These are phyloP conservation scores for Cyberlindnera nakhonratchasimensis DNA, from an alignment of 805 yeast species.

Conservation along the genomic window DNA sequence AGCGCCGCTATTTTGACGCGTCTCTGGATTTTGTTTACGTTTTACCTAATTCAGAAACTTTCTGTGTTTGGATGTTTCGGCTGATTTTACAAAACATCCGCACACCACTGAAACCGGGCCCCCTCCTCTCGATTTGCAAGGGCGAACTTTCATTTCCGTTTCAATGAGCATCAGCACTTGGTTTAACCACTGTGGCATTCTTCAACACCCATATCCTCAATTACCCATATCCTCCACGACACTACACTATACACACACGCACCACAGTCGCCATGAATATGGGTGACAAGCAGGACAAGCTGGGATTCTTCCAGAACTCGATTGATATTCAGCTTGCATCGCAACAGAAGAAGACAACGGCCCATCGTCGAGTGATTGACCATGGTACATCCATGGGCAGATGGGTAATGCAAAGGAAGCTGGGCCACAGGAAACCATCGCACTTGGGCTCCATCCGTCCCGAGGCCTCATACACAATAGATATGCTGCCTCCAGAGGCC, in stretches of 20 bases:
- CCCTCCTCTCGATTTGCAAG: too few relatives aligned
- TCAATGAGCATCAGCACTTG: too few relatives aligned
- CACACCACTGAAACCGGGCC: too few relatives aligned
- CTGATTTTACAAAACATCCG: neutral
- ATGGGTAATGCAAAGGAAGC: conserved; percentile 49
- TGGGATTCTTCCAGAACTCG: conserved; percentile 22
- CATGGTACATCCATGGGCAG: conserved; percentile 73
- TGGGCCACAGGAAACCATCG: conserved; percentile 37
- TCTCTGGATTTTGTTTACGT: neutral
- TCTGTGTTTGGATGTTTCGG: neutral
- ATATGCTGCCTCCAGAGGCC: conserved; percentile 63
- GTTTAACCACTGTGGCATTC: too few relatives aligned
- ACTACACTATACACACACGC: too few relatives aligned
- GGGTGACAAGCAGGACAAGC: conserved; percentile 3
- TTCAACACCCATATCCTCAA: too few relatives aligned
- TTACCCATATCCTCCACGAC: too few relatives aligned
- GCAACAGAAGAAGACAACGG: conserved; percentile 45
- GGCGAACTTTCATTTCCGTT: too few relatives aligned
- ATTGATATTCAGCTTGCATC: conserved; percentile 30
- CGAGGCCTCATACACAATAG: conserved; percentile 60
- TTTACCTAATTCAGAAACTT: neutral
- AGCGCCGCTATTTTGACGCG: neutral
- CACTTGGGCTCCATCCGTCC: conserved; percentile 55
- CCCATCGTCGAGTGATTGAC: conserved; percentile 70
- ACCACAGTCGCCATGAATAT: neutral